Evolutionary conservation across 306 rosid species (phyloP).

Genomic region (Gastrolobium bilobum): DNA sequence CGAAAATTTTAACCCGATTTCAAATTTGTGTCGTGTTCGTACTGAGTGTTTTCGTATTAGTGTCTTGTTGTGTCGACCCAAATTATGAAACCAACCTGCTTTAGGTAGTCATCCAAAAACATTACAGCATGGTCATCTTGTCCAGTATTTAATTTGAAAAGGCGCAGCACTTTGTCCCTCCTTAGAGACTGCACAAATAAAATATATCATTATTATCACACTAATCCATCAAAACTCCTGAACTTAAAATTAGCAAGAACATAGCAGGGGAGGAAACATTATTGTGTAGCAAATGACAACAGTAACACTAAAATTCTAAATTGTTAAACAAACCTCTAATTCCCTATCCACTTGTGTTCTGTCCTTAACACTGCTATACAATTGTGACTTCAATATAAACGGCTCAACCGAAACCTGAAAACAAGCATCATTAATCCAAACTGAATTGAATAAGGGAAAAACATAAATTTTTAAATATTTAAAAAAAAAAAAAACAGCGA

Average conservation of each 20-base stretch:
- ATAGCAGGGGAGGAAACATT: not conserved
- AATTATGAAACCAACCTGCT: constrained; percentile 67
- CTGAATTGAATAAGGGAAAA: not conserved
- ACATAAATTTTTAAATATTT: not conserved
- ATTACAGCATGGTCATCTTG: constrained; percentile 91
- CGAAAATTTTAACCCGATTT: too few species aligned
- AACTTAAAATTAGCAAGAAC: not conserved
- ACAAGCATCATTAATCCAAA: constrained; percentile 40
- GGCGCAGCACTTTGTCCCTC: constrained; percentile 83
- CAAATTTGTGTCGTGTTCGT: too few species aligned
- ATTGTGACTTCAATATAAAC: constrained; percentile 83
- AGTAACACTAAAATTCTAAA: not conserved
- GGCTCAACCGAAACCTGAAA: constrained; percentile 79
- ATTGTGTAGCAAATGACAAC: not conserved
- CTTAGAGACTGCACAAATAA: constrained; percentile 68
- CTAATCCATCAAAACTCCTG: constrained; percentile 19
- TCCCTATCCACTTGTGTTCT: constrained; percentile 94
- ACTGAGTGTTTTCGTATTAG: too few species aligned
- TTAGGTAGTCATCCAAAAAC: constrained; percentile 85
- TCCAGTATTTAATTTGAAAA: constrained; percentile 90
- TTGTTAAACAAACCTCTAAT: constrained; percentile 70
- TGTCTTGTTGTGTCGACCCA: too few species aligned
- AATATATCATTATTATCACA: constrained; percentile 9
- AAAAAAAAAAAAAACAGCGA: not conserved
- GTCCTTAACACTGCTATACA: constrained; percentile 91